Percentiles rank a stretch among this genome's conserved stretches.
phyloP scores from a whole-genome alignment of 139 green algal genomes.

The Volvox africanus region DNA sequence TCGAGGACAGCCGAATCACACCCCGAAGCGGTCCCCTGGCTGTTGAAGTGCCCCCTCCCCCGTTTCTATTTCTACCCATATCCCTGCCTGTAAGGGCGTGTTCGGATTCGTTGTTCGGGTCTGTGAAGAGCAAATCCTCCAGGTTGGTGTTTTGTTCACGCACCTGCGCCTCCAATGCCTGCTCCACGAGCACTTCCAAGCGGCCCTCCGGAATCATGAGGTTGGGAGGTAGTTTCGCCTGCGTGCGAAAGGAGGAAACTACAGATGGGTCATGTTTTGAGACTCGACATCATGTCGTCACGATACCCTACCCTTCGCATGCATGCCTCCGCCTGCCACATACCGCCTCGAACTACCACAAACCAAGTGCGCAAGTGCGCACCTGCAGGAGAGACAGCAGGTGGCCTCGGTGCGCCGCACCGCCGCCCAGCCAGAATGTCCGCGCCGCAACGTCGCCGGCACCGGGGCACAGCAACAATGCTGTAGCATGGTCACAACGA shows the following conservation, averaged over 20 bases:
- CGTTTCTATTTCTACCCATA: too few relatives aligned
- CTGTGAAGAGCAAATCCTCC: too few relatives aligned
- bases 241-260: not conserved
- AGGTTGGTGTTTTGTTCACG: not conserved
- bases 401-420: slow-evolving; percentile 18
- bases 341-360: not conserved
- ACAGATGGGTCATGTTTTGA: too few relatives aligned
- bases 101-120: too few relatives aligned
- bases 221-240: slow-evolving; percentile 66
- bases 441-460: slow-evolving; percentile 16
- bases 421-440: slow-evolving; percentile 54
- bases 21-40: too few relatives aligned
- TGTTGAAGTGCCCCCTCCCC: too few relatives aligned
- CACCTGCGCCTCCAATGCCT: slow-evolving; percentile 77
- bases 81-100: too few relatives aligned
- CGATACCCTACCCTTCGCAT: too few relatives aligned
- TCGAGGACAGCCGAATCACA: too few relatives aligned
- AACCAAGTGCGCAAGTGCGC: not conserved
- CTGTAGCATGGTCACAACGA: slow-evolving; percentile 28
- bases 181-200: slow-evolving; percentile 83
- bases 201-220: slow-evolving; percentile 79
- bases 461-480: slow-evolving; percentile 56
- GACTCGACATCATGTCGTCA: too few relatives aligned
- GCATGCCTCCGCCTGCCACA: not conserved
- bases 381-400: slow-evolving; percentile 58